Percentiles rank a stretch among this genome's conserved stretches.
phyloP scores from a whole-genome alignment of 345 rosid species.

The Tarenaya hassleriana region DNA sequence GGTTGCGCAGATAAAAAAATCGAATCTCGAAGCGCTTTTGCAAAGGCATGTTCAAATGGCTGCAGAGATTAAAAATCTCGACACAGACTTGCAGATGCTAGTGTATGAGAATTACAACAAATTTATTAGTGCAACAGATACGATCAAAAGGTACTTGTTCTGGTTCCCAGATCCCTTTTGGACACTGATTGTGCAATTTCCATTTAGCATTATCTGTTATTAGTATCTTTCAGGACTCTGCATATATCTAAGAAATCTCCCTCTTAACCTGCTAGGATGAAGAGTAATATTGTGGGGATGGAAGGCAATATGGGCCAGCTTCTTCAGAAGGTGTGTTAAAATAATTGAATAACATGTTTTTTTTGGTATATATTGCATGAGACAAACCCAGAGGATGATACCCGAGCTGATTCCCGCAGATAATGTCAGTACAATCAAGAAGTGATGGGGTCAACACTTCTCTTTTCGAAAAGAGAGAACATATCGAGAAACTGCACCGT shows the following conservation, averaged over 20 bases:
- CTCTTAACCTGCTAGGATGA: slow-evolving; percentile 65
- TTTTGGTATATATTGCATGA: slow-evolving; percentile 4
- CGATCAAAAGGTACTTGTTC: slow-evolving; percentile 71
- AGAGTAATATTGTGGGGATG: slow-evolving; percentile 93
- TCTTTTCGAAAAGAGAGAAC: slow-evolving; percentile 91
- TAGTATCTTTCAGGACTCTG: not conserved
- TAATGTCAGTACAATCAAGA: slow-evolving; percentile 90
- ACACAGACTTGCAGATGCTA: slow-evolving; percentile 95
- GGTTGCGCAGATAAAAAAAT: slow-evolving; percentile 56
- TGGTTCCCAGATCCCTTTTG: slow-evolving; percentile 10
- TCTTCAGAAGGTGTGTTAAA: slow-evolving; percentile 62
- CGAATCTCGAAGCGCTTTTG: slow-evolving; percentile 79
- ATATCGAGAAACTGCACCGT: slow-evolving; percentile 91
- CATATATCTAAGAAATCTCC: slow-evolving; percentile 5
- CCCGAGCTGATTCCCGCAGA: slow-evolving; percentile 40
- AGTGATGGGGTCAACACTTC: slow-evolving; percentile 95
- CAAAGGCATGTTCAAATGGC: slow-evolving; percentile 97
- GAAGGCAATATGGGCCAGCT: slow-evolving; percentile 94
- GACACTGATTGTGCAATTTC: slow-evolving; percentile 8
- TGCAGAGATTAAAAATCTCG: slow-evolving; percentile 94
- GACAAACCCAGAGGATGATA: slow-evolving; percentile 4
- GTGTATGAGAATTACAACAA: slow-evolving; percentile 95
- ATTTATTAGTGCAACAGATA: slow-evolving; percentile 97
- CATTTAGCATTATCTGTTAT: not conserved
- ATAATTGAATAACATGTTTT: not conserved